These are phyloP conservation scores for Phytophthora fragariae DNA, from an alignment of 352 stramenopile species.

Conservation along the genomic window DNA sequence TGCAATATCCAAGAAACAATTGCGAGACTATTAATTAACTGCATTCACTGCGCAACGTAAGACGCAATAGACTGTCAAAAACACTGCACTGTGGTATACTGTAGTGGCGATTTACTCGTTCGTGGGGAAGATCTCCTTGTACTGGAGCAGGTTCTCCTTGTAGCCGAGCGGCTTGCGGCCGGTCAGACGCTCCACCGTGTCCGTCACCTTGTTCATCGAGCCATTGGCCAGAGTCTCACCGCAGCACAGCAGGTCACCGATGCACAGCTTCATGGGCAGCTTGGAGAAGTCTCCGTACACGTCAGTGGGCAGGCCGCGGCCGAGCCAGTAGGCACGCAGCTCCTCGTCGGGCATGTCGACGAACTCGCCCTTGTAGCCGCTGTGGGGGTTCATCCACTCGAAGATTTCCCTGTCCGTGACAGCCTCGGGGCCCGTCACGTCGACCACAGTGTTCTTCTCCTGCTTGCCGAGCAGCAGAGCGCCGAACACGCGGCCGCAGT, in stretches of 20 bases:
- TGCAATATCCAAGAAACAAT: no score
- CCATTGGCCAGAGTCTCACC: constrained; percentile 37
- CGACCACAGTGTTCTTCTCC: constrained; percentile 29
- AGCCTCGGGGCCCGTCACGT: constrained; percentile 24
- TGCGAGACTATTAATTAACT: no score
- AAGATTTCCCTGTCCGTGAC: constrained; percentile 25
- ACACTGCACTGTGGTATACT: no score
- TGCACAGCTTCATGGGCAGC: constrained; percentile 38
- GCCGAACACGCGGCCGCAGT: constrained; percentile 31
- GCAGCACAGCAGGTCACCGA: constrained; percentile 36
- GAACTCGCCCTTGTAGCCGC: constrained; percentile 29
- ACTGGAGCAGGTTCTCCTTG: constrained; percentile 36
- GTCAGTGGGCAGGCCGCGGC: constrained; percentile 30
- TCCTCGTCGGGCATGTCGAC: constrained; percentile 28
- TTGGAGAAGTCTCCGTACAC: constrained; percentile 34
- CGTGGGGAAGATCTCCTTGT: constrained; percentile 38
- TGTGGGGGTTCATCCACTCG: constrained; percentile 31
- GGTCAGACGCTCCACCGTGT: constrained; percentile 37
- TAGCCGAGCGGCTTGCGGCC: constrained; percentile 33
- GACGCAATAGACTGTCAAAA: no score
- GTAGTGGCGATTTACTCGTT: no score
- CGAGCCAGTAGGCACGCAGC: constrained; percentile 27
- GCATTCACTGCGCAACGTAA: no score
- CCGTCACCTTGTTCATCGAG: constrained; percentile 38
- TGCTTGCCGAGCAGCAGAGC: constrained; percentile 30